phyloP scores from a whole-genome alignment of 331 rosid genomes.

The Quercus tomentella region DNA sequence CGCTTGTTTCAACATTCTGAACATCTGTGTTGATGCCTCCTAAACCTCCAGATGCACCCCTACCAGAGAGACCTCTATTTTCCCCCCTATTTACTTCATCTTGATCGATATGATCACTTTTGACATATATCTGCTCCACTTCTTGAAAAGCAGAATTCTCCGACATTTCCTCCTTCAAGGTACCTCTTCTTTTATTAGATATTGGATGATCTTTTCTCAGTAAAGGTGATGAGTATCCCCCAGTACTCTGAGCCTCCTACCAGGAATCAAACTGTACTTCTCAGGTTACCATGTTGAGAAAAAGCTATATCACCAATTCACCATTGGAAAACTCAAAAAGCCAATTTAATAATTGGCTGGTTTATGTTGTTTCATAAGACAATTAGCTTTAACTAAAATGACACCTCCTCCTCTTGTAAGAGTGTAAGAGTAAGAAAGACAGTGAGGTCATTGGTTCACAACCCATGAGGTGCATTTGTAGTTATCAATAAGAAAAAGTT shows the following conservation, averaged over 20 bases:
- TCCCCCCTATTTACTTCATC: conserved; percentile 33
- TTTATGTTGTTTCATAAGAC: neutral
- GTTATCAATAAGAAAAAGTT: too few species aligned
- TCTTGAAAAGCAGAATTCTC: conserved; percentile 66
- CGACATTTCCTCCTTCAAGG: conserved; percentile 64
- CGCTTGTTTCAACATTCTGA: conserved; percentile 89
- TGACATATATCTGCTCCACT: conserved; percentile 34
- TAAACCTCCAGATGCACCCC: conserved; percentile 46
- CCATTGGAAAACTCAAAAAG: conserved; percentile 20
- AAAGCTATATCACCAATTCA: conserved; percentile 14
- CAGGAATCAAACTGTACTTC: conserved; percentile 45
- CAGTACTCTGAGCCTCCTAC: conserved; percentile 65
- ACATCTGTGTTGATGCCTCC: conserved; percentile 51
- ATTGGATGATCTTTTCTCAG: conserved; percentile 36
- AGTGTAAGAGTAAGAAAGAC: too few species aligned
- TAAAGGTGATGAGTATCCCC: conserved; percentile 47
- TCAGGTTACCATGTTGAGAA: conserved; percentile 33
- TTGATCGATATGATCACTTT: conserved; percentile 40
- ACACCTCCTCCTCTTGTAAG: too few species aligned
- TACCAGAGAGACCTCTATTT: conserved; percentile 45
- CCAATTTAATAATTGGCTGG: conserved; percentile 23
- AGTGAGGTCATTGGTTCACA: too few species aligned
- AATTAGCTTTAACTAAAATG: too few species aligned
- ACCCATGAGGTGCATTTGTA: too few species aligned
- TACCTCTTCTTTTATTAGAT: conserved; percentile 41